These are phyloP conservation scores for Podaxis carcinomalis DNA, from an alignment of 768 basidiomycete genomes.

Conservation along the genomic window DNA sequence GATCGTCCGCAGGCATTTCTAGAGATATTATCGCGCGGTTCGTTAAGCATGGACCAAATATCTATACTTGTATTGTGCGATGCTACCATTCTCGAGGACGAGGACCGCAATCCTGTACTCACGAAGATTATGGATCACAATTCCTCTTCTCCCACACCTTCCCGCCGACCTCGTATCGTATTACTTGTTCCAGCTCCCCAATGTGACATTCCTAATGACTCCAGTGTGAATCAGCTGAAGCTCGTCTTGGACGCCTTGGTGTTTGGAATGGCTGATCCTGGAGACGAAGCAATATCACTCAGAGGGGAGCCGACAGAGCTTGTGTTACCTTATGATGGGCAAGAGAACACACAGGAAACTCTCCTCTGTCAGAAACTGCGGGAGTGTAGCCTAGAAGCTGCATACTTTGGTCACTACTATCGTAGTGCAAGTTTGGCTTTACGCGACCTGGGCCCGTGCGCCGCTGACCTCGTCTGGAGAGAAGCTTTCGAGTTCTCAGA, in stretches of 20 bases:
- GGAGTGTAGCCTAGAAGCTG: conserved; percentile 36
- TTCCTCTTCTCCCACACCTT: conserved; percentile 31
- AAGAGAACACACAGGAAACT: background rate
- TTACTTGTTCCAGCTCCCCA: conserved; percentile 14
- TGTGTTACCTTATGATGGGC: conserved; percentile 3
- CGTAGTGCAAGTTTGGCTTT: conserved; percentile 41
- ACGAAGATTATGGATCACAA: conserved; percentile 42
- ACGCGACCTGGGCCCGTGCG: conserved; percentile 61
- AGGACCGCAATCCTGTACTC: conserved; percentile 29
- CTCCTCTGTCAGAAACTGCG: conserved; percentile 24
- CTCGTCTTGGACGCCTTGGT: conserved; percentile 34
- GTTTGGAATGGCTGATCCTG: conserved; percentile 29
- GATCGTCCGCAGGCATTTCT: conserved; percentile 1
- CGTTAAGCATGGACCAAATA: conserved; percentile 38
- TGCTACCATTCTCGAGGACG: conserved; percentile 32
- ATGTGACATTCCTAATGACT: conserved; percentile 25
- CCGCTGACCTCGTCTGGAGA: conserved; percentile 68
- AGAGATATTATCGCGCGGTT: conserved; percentile 24
- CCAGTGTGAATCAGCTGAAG: conserved; percentile 35
- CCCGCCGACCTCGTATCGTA: conserved; percentile 40
- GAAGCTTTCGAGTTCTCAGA: conserved; percentile 41
- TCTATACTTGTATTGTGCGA: conserved; percentile 41
- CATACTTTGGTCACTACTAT: conserved; percentile 38
- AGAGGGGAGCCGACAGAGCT: conserved; percentile 43
- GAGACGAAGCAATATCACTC: conserved; percentile 27